phyloP scores from a whole-genome alignment of 441 rosid genomes.

The Daphne laureola region DNA sequence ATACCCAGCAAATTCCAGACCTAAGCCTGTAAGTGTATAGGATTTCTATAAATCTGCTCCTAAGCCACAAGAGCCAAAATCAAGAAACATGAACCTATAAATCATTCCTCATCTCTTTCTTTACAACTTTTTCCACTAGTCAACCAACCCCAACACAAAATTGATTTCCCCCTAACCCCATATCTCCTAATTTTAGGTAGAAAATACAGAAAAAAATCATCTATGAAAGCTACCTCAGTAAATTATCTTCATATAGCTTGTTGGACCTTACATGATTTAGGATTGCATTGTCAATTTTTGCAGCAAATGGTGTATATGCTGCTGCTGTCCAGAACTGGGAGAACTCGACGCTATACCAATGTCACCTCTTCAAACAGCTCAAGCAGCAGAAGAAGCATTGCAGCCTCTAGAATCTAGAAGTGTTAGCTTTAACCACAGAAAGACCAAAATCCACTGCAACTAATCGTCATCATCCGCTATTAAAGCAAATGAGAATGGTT shows the following conservation, averaged over 20 bases:
- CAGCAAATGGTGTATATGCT: slow-evolving; percentile 9
- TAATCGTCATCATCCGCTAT: slow-evolving; percentile 69
- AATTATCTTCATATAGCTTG: slow-evolving; percentile 10
- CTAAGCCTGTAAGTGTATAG: slow-evolving; percentile 8
- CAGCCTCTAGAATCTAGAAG: slow-evolving; percentile 17
- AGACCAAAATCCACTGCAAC: slow-evolving; percentile 12
- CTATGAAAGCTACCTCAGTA: slow-evolving; percentile 12
- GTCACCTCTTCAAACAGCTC: slow-evolving; percentile 5
- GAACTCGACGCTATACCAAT: no score
- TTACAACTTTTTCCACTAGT: slow-evolving; percentile 22
- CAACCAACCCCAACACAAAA: slow-evolving; percentile 7
- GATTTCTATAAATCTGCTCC: slow-evolving; percentile 6
- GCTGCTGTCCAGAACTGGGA: no score
- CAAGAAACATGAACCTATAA: slow-evolving; percentile 13
- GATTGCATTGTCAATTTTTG: slow-evolving; percentile 18
- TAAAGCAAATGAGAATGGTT: slow-evolving; percentile 75
- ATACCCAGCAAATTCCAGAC: slow-evolving; percentile 19
- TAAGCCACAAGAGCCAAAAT: neutral
- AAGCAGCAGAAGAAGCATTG: slow-evolving; percentile 11
- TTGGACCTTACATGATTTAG: slow-evolving; percentile 11
- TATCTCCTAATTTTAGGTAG: slow-evolving; percentile 8
- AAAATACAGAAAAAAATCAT: slow-evolving; percentile 8
- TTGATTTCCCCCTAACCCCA: neutral
- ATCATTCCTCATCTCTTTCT: slow-evolving; percentile 16
- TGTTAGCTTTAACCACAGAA: slow-evolving; percentile 12